Evolutionary conservation across 768 basidiomycete species (phyloP), one percentile per base, ranked within the genome.

Genomic region (Tephrocybe sp.): DNA sequence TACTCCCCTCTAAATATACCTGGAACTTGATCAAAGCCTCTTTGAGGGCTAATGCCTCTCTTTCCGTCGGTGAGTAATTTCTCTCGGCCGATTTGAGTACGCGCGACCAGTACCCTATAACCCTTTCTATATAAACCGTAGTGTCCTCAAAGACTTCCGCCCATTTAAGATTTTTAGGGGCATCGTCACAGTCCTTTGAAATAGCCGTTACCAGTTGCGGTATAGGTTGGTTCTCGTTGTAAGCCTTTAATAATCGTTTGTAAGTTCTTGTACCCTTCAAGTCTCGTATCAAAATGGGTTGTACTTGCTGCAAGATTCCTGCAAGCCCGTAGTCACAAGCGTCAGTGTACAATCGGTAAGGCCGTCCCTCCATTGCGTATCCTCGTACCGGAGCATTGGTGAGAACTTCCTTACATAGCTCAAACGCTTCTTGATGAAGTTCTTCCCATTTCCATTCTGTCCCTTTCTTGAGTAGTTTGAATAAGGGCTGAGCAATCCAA

Each of bases 301-400:
- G 69, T 0, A 69, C 67, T 54, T 70, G 69, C 36, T 70, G 72
- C n/a, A n/a, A n/a, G n/a, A n/a, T n/a, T n/a, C n/a, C n/a, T n/a
- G n/a, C n/a, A n/a, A n/a, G n/a, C n/a, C 23, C 56, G 37, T 7
- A 30, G 29, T 30, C 29, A 12, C 29, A 30, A 6, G 12, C 29
- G 12, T 30, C 12, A 12, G 7, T 30, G 12, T 30, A 30, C 0
- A 74, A 45, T 13, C 65, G 52, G 45, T 72, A 74, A 1, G 66
- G 68, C 31, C 22, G 16, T 0, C 65, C 64, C 7, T 49, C 48
- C 1, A 59, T 61, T 0, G 70, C 57, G 45, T 70, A 61, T 2
- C 54, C 69, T 23, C 61, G 33, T 1, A 73, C 61, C 1, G 72
- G 72, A 2, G 72, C 66, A 19, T 56, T 51, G 5, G 54, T 52